Conservation (phyloP, 192 early-diverging fungal genomes). For the Borealophlyctis nickersoniae region DNA sequence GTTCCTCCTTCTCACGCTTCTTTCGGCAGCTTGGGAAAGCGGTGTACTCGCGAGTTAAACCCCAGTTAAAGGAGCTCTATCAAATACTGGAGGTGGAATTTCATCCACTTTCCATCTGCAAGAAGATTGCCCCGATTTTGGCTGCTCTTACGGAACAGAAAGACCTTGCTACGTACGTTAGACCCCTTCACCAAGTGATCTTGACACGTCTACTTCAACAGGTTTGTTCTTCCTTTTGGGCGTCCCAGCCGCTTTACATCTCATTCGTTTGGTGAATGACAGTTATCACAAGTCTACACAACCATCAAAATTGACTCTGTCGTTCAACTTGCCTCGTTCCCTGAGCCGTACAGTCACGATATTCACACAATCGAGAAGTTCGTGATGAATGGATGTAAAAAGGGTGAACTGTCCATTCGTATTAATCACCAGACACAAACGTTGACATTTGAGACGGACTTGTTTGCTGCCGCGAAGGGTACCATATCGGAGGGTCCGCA, state of each 20-base stretch:
- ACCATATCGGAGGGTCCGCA: constrained; percentile 73
- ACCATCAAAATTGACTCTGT: constrained; percentile 94
- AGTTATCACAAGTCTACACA: constrained; percentile 96
- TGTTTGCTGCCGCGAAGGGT: constrained; percentile 74
- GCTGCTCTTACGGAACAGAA: constrained; percentile 60
- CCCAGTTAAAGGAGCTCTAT: constrained; percentile 89
- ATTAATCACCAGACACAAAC: constrained; percentile 88
- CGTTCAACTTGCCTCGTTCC: constrained; percentile 83
- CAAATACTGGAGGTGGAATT: constrained; percentile 97
- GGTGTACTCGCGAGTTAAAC: constrained; percentile 79
- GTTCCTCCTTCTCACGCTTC: background rate
- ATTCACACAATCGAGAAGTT: constrained; percentile 93
- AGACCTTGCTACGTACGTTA: constrained; percentile 84
- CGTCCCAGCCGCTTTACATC: background rate
- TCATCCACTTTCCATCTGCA: constrained; percentile 97
- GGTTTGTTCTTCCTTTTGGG: constrained; percentile 7
- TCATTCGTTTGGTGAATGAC: background rate
- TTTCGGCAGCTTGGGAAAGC: constrained; percentile 63
- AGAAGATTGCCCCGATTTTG: constrained; percentile 87
- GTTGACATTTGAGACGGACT: constrained; percentile 89
- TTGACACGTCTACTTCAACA: constrained; percentile 97
- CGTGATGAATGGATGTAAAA: constrained; percentile 96
- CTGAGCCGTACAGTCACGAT: constrained; percentile 78
- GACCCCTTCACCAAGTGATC: constrained; percentile 92
- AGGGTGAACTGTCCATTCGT: constrained; percentile 92